Conservation (phyloP, 306 rosid species). For the Sophora flavescens region DNA sequence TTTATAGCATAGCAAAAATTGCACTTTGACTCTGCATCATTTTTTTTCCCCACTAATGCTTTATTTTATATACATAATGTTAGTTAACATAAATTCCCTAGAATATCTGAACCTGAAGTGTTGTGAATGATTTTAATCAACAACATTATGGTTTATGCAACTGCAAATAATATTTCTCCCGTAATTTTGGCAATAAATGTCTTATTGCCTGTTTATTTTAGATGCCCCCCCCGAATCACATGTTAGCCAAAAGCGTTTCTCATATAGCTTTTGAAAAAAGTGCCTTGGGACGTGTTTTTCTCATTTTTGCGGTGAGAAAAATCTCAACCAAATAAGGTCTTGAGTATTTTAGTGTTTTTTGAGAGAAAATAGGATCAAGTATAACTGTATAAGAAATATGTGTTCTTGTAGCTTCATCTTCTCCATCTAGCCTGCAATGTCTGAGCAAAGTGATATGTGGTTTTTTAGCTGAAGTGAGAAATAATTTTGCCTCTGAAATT, state of each 20-base stretch:
- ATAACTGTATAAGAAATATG: conserved; percentile 15
- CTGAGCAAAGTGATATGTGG: neutral
- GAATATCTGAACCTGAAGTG: neutral
- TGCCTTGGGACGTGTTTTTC: no score
- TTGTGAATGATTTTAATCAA: neutral
- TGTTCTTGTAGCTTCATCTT: neutral
- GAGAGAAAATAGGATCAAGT: conserved; percentile 1
- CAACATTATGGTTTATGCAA: neutral
- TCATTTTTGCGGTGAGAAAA: no score
- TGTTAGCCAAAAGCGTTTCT: no score
- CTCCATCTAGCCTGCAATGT: conserved; percentile 2
- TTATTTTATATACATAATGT: neutral
- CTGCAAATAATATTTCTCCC: neutral
- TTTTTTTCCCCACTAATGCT: no score
- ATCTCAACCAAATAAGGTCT: no score
- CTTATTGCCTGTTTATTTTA: neutral
- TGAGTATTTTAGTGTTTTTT: neutral
- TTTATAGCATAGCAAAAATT: no score
- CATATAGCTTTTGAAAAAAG: no score
- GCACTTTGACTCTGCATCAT: no score
- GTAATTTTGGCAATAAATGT: conserved; percentile 1
- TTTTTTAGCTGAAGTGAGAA: neutral
- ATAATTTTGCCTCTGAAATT: no score
- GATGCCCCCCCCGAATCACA: no score
- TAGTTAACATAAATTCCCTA: no score